Conservation (phyloP, 192 early-diverging fungal genomes). For the Podila epigama region DNA sequence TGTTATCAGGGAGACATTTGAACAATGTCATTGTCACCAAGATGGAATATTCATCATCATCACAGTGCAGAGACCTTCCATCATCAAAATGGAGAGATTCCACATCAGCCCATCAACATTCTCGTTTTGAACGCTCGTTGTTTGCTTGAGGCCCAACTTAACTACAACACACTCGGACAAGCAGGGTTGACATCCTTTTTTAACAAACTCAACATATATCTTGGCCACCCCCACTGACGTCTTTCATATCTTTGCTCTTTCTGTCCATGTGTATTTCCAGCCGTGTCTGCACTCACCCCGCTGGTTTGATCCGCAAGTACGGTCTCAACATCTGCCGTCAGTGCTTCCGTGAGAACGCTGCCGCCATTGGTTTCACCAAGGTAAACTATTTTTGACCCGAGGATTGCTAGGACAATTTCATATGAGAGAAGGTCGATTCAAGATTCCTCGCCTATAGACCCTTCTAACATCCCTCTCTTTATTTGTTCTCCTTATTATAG, state of each 20-base stretch:
- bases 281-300: slow-evolving; percentile 98
- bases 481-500: not conserved
- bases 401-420: not conserved
- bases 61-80: too few species aligned
- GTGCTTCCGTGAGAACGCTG: slow-evolving; percentile 99
- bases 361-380: slow-evolving; percentile 99
- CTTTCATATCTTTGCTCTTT: not conserved
- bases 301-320: slow-evolving; percentile 99
- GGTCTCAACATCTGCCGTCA: slow-evolving; percentile 99
- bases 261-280: slow-evolving; percentile 50
- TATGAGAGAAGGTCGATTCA: not conserved
- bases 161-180: too few species aligned
- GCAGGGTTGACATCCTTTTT: too few species aligned
- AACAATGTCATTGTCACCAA: too few species aligned
- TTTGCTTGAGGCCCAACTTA: too few species aligned
- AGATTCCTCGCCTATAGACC: not conserved
- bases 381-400: slow-evolving; percentile 53
- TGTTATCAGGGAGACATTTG: too few species aligned
- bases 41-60: too few species aligned
- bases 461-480: not conserved
- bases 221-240: not conserved
- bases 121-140: too few species aligned
- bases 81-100: too few species aligned
- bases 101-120: too few species aligned
- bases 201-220: not conserved